Base-by-base conservation (phyloP, 2,329 filamentous ascomycete species). In the Aspergillus texensis region DNA sequence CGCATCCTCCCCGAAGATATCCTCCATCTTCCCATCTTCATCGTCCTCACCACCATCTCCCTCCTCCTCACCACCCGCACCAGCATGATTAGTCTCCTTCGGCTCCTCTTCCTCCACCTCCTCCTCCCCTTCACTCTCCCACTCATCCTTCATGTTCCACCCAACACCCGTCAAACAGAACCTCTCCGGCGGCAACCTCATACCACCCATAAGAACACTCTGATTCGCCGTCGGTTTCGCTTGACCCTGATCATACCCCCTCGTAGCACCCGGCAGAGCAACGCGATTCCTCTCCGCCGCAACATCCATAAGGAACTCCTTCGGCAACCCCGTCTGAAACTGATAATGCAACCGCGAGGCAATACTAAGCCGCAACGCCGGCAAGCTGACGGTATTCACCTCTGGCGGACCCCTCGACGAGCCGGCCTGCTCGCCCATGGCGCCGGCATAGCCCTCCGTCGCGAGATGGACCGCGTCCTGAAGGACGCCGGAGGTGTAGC, bases 151-250 rank as follows among this genome's bases (percentile, higher is more conserved):
- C 75, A 88, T 73, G 43, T 81, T 80, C 85, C 85, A 88, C 39
- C 82, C 84, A 10, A 80, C 79, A 0, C 86, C 86, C 4, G 84
- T 87, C 57, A 87, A 76, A 73, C 85, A 86, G 70, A 88, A 89
- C 73, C 86, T 78, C 80, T 89, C 88, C 16, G 85, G 84, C 65
- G 88, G 88, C 71, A 89, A 72, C 62, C 86, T 78, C 63, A 89
- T 79, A 3, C 87, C 87, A 70, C 82, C 80, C 68, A 82, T 77
- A 57, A 78, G 67, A 9, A 80, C 70, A 64, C 79, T 77, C 60
- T 74, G 75, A 48, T 73, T 72, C 21, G 71, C 62, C 57, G 61
- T 67, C 26, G 72, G 68, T 67, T 58, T 67, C 64, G 30, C 65
- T 62, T 6, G 70, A 1, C 41, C 43, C 69, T 58, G 62, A 63